A percentile compares a stretch with the other conserved stretches of the same genome.
Evolutionary conservation across 1,139 yeast genomes (phyloP).

Genomic region (Petasospora rhodanensis): DNA sequence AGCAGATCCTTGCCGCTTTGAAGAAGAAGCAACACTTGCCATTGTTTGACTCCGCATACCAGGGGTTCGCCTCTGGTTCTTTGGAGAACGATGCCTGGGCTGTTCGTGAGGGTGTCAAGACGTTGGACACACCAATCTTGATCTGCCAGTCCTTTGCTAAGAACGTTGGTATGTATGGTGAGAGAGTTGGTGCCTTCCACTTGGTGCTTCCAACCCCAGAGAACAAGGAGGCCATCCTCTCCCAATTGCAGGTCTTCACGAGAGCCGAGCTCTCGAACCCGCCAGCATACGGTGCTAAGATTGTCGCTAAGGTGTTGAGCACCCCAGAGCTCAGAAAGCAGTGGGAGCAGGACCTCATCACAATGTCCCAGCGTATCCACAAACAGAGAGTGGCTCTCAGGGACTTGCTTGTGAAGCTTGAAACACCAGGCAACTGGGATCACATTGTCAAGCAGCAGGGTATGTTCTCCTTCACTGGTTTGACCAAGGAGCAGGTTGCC

Average conservation of each 20-base stretch:
- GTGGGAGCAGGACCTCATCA: conserved; percentile 82
- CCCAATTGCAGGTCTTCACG: conserved; percentile 75
- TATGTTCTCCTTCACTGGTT: conserved; percentile 95
- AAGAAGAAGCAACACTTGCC: conserved; percentile 65
- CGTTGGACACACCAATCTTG: conserved; percentile 46
- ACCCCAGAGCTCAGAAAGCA: conserved; percentile 61
- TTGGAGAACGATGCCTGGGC: conserved; percentile 83
- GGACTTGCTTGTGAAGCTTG: conserved; percentile 53
- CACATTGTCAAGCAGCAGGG: conserved; percentile 92
- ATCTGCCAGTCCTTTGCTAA: conserved; percentile 97
- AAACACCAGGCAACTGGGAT: conserved; percentile 90
- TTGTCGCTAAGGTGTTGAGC: conserved; percentile 73
- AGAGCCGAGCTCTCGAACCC: conserved; percentile 91
- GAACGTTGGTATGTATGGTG: conserved; percentile 97
- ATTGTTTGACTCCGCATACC: conserved; percentile 93
- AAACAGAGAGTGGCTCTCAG: conserved; percentile 70
- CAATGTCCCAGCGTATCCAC: conserved; percentile 84
- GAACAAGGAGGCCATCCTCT: conserved; percentile 47
- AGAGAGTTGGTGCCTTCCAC: conserved; percentile 93
- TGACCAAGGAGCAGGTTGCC: conserved; percentile 72
- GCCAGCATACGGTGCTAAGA: conserved; percentile 93
- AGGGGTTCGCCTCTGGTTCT: conserved; percentile 93
- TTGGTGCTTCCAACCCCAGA: conserved; percentile 46
- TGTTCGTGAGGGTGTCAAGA: conserved; percentile 72
- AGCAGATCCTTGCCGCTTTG: conserved; percentile 57